Base-by-base conservation (phyloP, 2,329 filamentous ascomycete genomes). In the Venturia effusa region DNA sequence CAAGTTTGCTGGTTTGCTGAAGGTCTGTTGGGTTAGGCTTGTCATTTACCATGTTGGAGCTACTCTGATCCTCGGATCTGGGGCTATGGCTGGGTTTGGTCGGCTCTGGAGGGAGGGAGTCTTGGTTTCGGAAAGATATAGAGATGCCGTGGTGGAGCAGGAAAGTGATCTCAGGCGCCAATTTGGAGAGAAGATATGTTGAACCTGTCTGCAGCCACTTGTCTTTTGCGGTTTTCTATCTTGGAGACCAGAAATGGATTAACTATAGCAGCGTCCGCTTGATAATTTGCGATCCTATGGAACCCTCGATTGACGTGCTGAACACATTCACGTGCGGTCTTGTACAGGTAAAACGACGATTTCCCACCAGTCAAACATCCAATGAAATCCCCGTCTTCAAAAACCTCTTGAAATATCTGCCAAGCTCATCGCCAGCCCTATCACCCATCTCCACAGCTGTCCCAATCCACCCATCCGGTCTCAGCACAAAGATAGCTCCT, bases 401-500 rank as follows among this genome's bases (percentile, higher is more conserved):
- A 45, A 71, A 71, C 22, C 51, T 66, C 4, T 61, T 63, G 61
- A 73, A 71, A 62, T 73, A 72, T 7, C 19, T 65, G 19, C 67
- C 65, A 30, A 73, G 27, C 17, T 62, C 67, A 8, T 30, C 55
- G 13, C 51, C 67, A 34, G 67, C 68, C 10, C 57, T 22, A 0
- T 30, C 43, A 17, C 68, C 64, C 48, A 73, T 32, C 19, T 64
- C 40, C 10, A 66, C 11, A 0, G 69, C 68, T 3, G 68, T 71
- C 1, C 71, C 71, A 19, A 73, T 67, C 69, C 70, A 73, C 0
- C 72, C 73, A 67, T 75, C 74, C 2, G 72, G 72, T 39, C 73
- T 66, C 13, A 74, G 62, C 19, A 74, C 70, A n/a, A 72, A 65
- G 1, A 75, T 66, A 5, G 68, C 70, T 0, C 73, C 73, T 43